Evolutionary conservation across 768 basidiomycete species (phyloP).

Genomic region (Leccinum rimulosum): DNA sequence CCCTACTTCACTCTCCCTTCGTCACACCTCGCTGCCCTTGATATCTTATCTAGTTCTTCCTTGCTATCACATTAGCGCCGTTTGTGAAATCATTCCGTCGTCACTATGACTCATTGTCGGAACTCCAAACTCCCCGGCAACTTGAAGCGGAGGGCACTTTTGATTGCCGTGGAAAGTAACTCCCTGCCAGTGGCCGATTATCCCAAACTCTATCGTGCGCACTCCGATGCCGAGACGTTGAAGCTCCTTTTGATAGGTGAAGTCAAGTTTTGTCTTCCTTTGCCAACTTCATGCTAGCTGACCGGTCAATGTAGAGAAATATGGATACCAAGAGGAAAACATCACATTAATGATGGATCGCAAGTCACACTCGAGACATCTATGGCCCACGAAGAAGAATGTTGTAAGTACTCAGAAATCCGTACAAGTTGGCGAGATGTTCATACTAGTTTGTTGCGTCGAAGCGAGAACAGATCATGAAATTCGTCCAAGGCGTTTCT

Average conservation of each 20-base stretch:
- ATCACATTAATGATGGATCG: slow-evolving; percentile 46
- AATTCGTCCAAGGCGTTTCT: slow-evolving; percentile 42
- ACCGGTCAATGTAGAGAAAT: slow-evolving; percentile 22
- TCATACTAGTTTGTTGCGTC: neutral
- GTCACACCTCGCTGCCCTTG: neutral
- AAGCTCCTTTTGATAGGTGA: slow-evolving; percentile 24
- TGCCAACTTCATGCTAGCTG: neutral
- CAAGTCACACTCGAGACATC: slow-evolving; percentile 19
- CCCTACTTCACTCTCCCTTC: neutral
- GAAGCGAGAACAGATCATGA: slow-evolving; percentile 42
- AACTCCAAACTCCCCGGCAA: neutral
- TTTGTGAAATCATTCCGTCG: neutral
- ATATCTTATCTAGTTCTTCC: slow-evolving; percentile 14
- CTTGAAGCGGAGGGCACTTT: slow-evolving; percentile 15
- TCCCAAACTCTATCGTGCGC: slow-evolving; percentile 7
- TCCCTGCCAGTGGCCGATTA: neutral
- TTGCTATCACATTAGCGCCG: neutral
- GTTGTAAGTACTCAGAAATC: slow-evolving; percentile 36
- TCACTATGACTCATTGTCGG: slow-evolving; percentile 7
- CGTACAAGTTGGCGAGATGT: neutral
- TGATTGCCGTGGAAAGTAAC: slow-evolving; percentile 22
- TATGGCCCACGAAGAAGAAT: slow-evolving; percentile 42
- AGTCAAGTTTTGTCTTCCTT: neutral
- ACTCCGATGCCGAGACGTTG: slow-evolving; percentile 17
- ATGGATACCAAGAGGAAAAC: slow-evolving; percentile 37